Evolutionary conservation across 2,329 filamentous ascomycete species (phyloP).

Genomic region (Colletotrichum phormii): DNA sequence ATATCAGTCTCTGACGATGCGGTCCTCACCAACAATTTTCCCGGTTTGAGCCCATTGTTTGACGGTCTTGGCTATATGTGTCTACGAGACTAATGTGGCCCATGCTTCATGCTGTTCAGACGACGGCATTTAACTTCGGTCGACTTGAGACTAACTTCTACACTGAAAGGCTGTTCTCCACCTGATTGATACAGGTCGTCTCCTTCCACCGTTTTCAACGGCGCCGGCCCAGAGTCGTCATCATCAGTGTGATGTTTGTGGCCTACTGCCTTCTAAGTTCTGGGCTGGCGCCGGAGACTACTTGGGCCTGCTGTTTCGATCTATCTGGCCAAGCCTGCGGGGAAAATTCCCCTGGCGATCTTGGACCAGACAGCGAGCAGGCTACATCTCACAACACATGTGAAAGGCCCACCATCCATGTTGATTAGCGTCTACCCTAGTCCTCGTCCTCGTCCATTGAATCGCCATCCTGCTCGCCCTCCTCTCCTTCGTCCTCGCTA

Average conservation of each 20-base stretch:
- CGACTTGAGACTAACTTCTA: constrained; percentile 17
- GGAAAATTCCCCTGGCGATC: constrained; percentile 3
- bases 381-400: neutral
- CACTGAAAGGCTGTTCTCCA: constrained; percentile 19
- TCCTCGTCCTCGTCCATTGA: constrained; percentile 69
- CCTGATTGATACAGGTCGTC: neutral
- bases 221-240: constrained; percentile 5
- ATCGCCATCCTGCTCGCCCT: constrained; percentile 55
- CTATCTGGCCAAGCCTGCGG: constrained; percentile 6
- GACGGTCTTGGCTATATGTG: constrained; percentile 18
- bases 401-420: neutral
- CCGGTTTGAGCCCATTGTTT: constrained; percentile 23
- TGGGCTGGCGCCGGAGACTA: neutral
- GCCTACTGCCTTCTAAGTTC: neutral
- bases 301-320: constrained; percentile 11
- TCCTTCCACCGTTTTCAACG: neutral
- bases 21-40: constrained; percentile 3
- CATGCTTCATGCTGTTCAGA: constrained; percentile 24
- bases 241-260: constrained; percentile 1
- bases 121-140: constrained; percentile 26
- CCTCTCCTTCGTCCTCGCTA: constrained; percentile 70
- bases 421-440: neutral
- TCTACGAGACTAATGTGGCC: constrained; percentile 11
- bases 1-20: constrained; percentile 7
- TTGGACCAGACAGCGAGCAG: neutral